Evolutionary conservation across 176 grass and related monocot genomes (phyloP).

Genomic region (Oryza brachyantha): DNA sequence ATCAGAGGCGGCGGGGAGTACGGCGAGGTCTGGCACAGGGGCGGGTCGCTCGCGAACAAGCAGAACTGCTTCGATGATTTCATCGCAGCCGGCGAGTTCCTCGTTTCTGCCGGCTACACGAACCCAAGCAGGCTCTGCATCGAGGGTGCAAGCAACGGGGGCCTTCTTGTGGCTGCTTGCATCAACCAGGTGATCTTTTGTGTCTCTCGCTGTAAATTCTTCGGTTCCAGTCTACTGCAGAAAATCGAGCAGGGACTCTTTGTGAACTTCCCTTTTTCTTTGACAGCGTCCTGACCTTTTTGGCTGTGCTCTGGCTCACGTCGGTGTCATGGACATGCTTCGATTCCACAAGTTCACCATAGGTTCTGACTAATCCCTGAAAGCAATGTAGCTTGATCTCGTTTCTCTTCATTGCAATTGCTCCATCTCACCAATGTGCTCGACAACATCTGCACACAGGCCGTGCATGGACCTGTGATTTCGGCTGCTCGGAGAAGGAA

Average conservation of each 20-base stretch:
- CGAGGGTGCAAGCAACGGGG: slow-evolving; percentile 94
- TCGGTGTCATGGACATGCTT: slow-evolving; percentile 98
- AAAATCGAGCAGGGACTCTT: not conserved
- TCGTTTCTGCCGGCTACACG: slow-evolving; percentile 69
- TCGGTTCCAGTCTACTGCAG: not conserved
- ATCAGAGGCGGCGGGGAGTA: slow-evolving; percentile 90
- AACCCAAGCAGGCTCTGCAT: slow-evolving; percentile 58
- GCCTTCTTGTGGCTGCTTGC: slow-evolving; percentile 90
- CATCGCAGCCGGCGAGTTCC: slow-evolving; percentile 62
- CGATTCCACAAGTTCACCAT: slow-evolving; percentile 98
- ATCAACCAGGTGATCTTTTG: slow-evolving; percentile 55
- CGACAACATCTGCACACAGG: not conserved
- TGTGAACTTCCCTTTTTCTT: not conserved
- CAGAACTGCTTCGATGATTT: slow-evolving; percentile 99
- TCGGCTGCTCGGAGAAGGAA: slow-evolving; percentile 77
- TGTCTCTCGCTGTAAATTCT: not conserved
- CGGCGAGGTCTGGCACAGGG: slow-evolving; percentile 84
- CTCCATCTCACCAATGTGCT: not conserved
- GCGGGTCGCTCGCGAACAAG: slow-evolving; percentile 66
- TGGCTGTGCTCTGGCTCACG: slow-evolving; percentile 82
- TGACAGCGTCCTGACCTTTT: slow-evolving; percentile 79
- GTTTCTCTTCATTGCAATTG: not conserved
- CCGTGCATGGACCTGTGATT: slow-evolving; percentile 84
- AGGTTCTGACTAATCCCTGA: slow-evolving; percentile 20
- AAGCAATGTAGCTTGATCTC: not conserved